A percentile compares a stretch with the other conserved stretches of the same genome.
phyloP scores from a whole-genome alignment of 148 eudicot species.

The Diospyros kaki region DNA sequence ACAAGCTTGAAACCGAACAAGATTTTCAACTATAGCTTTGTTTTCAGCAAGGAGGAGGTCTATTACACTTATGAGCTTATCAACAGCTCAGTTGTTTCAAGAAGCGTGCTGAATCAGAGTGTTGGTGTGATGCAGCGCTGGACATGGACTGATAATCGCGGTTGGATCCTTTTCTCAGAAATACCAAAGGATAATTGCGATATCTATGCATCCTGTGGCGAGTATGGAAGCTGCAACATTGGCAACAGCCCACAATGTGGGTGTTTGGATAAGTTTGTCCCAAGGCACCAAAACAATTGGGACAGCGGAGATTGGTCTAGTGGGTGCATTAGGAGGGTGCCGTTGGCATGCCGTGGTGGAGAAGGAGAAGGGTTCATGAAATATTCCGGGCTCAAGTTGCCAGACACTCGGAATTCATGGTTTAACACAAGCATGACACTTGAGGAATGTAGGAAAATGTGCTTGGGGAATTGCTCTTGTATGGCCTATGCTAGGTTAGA shows the following conservation, averaged over 20 bases:
- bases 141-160: neutral
- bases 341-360: constrained; percentile 11
- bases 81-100: constrained; percentile 12
- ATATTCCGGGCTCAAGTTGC: too few relatives aligned
- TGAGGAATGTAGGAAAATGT: constrained; percentile 32
- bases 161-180: neutral
- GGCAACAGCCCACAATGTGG: neutral
- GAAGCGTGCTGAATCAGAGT: neutral
- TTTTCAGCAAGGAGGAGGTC: constrained; percentile 11
- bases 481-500: constrained; percentile 41
- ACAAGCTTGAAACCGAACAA: neutral
- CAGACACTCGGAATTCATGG: too few relatives aligned
- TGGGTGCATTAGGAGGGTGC: neutral
- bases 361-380: too few relatives aligned
- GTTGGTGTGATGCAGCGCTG: neutral
- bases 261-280: constrained; percentile 9
- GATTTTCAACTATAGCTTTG: neutral
- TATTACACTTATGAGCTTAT: constrained; percentile 13
- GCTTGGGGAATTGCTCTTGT: constrained; percentile 52
- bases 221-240: constrained; percentile 8
- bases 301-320: too few relatives aligned
- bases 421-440: constrained; percentile 10
- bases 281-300: constrained; percentile 2
- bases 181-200: neutral
- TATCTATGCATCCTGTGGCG: neutral